Conservation (phyloP, 805 yeast species). For the Starmerella vaccinii region DNA sequence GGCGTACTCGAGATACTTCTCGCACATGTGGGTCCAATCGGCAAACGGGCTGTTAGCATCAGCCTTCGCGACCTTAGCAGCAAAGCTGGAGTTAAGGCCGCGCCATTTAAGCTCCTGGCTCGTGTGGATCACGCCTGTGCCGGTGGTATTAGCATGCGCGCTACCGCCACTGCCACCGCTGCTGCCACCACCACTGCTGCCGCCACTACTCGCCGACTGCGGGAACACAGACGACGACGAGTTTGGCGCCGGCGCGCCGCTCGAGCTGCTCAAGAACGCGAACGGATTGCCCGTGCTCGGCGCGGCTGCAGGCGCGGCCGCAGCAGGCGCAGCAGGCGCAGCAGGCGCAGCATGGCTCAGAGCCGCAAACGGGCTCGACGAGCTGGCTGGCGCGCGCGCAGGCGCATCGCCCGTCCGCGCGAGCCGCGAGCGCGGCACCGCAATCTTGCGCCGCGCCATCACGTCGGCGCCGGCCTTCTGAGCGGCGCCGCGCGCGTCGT, state of each 20-base stretch:
- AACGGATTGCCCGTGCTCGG: conserved; percentile 13
- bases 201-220: background rate
- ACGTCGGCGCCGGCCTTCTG: conserved; percentile 46
- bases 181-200: background rate
- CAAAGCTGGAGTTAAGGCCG: conserved; percentile 22
- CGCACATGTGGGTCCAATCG: conserved; percentile 22
- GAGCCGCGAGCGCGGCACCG: conserved; percentile 32
- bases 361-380: conserved; percentile 2
- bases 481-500: background rate
- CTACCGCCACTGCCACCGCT: background rate
- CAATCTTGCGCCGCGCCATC: conserved; percentile 59
- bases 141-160: background rate
- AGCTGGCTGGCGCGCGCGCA: background rate
- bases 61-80: conserved; percentile 17
- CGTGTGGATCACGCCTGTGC: background rate
- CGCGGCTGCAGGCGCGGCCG: background rate
- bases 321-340: background rate
- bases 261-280: conserved; percentile 1
- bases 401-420: conserved; percentile 3
- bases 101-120: conserved; percentile 9
- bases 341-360: conserved; percentile 4
- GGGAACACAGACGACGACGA: background rate
- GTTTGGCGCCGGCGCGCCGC: conserved; percentile 22
- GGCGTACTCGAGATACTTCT: conserved; percentile 21
- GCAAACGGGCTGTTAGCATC: conserved; percentile 13